phyloP scores from a whole-genome alignment of 768 basidiomycete genomes.

The Hypsizygus marmoreus region DNA sequence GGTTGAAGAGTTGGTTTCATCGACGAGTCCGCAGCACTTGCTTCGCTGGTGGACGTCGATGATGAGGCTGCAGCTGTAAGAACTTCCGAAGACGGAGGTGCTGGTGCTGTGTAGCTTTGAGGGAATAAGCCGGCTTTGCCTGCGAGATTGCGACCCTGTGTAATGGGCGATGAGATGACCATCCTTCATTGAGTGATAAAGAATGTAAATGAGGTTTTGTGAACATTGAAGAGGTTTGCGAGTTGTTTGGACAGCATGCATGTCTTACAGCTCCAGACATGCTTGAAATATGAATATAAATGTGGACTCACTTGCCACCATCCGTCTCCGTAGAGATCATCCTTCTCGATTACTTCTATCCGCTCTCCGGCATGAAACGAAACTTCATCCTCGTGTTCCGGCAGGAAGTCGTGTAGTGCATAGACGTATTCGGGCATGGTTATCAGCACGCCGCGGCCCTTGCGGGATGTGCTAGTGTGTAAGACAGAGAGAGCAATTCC shows the following conservation, averaged over 20 bases:
- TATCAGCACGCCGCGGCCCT: no score
- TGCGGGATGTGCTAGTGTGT: no score
- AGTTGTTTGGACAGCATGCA: background rate
- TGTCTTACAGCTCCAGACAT: background rate
- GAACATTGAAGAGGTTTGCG: background rate
- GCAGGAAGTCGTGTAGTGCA: slow-evolving; percentile 83
- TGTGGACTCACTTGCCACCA: slow-evolving; percentile 75
- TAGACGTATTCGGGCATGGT: slow-evolving; percentile 83
- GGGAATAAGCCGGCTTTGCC: slow-evolving; percentile 94
- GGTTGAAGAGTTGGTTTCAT: slow-evolving; percentile 38
- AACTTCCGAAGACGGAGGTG: slow-evolving; percentile 40
- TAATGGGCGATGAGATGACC: slow-evolving; percentile 15
- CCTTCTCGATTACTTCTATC: slow-evolving; percentile 90
- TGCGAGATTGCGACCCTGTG: slow-evolving; percentile 79
- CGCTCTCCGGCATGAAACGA: slow-evolving; percentile 81
- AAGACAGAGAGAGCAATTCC: no score
- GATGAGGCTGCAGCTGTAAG: slow-evolving; percentile 18
- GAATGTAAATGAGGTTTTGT: background rate
- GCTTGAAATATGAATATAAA: slow-evolving; percentile 8
- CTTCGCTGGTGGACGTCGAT: slow-evolving; percentile 24
- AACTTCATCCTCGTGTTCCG: slow-evolving; percentile 95
- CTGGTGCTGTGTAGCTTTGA: slow-evolving; percentile 77
- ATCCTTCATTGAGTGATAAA: background rate
- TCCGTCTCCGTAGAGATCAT: slow-evolving; percentile 90
- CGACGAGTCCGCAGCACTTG: slow-evolving; percentile 15